Evolutionary conservation across 2,329 filamentous ascomycete species (phyloP).

Genomic region (Penicillium expansum): DNA sequence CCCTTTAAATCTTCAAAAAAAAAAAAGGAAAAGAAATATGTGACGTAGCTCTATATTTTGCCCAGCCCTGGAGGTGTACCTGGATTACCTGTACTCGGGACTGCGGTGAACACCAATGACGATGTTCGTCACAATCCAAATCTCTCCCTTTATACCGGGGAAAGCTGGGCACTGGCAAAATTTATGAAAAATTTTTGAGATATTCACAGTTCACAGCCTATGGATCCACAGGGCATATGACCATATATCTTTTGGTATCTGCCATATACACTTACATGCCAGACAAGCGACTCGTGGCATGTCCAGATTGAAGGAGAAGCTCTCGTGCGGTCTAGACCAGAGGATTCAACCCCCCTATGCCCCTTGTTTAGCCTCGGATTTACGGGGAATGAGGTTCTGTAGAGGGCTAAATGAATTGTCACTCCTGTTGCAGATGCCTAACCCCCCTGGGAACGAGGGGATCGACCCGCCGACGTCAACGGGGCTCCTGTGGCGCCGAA

Average conservation of each 20-base stretch:
- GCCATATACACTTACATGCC: background rate
- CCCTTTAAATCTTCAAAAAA: background rate
- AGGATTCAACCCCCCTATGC: background rate
- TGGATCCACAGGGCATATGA: background rate
- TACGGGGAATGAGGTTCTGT: background rate
- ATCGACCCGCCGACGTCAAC: slow-evolving; percentile 13
- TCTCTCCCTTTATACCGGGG: background rate
- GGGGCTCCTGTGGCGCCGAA: slow-evolving; percentile 9
- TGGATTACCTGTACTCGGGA: background rate
- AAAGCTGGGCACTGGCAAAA: background rate
- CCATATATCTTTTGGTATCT: background rate
- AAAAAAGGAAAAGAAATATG: background rate
- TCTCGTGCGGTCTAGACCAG: slow-evolving; percentile 4
- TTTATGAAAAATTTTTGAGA: background rate
- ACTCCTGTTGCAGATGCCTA: background rate
- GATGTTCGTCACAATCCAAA: background rate
- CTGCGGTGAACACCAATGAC: background rate
- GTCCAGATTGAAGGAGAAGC: background rate
- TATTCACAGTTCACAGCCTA: background rate
- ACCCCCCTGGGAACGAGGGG: slow-evolving; percentile 2
- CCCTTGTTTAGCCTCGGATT: slow-evolving; percentile 1
- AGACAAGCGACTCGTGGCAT: background rate
- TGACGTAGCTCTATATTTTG: background rate
- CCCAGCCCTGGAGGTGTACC: background rate
- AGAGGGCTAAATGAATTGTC: background rate